Conservation (phyloP, 2,329 filamentous ascomycete species). For the Hypocreales sp. region DNA sequence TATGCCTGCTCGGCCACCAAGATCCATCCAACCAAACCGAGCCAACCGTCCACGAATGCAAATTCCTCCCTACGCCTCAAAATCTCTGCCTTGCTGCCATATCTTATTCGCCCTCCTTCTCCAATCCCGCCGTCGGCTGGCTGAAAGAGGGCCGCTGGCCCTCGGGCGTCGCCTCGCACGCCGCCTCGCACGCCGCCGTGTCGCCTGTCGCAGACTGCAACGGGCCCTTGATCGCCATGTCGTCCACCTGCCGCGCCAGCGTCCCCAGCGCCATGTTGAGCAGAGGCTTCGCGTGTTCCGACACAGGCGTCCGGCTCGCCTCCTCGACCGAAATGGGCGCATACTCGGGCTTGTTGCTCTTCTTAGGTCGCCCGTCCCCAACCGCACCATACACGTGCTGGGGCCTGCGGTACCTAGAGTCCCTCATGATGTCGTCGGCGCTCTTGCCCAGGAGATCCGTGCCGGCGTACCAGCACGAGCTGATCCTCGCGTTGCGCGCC, state of each 20-base stretch:
- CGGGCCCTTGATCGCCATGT: neutral
- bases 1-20: conserved; percentile 1
- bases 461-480: conserved; percentile 20
- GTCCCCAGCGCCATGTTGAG: conserved; percentile 24
- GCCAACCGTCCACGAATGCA: conserved; percentile 1
- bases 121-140: neutral
- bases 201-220: conserved; percentile 1
- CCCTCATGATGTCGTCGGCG: conserved; percentile 13
- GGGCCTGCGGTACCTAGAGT: conserved; percentile 12
- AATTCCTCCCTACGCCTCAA: neutral
- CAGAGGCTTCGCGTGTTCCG: conserved; percentile 24
- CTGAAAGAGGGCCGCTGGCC: neutral
- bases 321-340: conserved; percentile 18
- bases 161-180: neutral
- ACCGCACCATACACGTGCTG: conserved; percentile 19
- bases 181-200: neutral
- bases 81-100: no score
- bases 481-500: conserved; percentile 12
- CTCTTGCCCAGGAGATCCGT: conserved; percentile 14
- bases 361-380: conserved; percentile 18
- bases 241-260: conserved; percentile 6
- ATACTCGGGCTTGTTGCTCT: conserved; percentile 10
- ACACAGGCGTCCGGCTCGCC: conserved; percentile 19
- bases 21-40: conserved; percentile 3
- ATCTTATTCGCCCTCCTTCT: no score